These are phyloP conservation scores for Bryum argenteum DNA, from an alignment of 225 moss, liverwort and hornwort species.

Conservation along the genomic window DNA sequence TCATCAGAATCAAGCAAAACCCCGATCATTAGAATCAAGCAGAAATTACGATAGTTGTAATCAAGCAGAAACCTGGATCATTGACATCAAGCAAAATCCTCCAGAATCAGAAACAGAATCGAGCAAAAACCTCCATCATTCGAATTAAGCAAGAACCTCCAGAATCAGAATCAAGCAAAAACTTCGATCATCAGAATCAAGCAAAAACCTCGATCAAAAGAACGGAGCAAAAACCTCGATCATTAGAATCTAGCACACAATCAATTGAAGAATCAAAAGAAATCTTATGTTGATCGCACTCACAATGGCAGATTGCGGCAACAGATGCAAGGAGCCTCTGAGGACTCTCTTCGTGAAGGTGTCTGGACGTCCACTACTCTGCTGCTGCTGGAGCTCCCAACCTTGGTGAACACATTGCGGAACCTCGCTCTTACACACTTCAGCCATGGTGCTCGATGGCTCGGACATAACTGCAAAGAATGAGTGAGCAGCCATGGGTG, in stretches of 20 bases:
- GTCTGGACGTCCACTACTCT: conserved; percentile 14
- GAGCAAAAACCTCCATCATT: no score
- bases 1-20: background rate
- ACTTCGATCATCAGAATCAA: no score
- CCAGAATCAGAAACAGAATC: no score
- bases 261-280: background rate
- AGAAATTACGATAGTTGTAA: no score
- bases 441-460: no score
- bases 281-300: background rate
- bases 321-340: conserved; percentile 42
- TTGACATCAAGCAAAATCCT: background rate
- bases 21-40: no score
- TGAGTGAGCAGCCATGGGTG: no score
- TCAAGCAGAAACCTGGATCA: no score
- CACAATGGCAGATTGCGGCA: conserved; percentile 40
- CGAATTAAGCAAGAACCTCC: background rate
- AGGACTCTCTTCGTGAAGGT: conserved; percentile 41
- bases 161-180: no score
- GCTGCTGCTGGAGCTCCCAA: conserved; percentile 3
- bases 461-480: no score
- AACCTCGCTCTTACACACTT: no score
- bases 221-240: no score
- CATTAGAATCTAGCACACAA: background rate
- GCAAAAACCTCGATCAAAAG: background rate
- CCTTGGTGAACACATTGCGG: background rate